Base-by-base conservation (phyloP, 371 early-diverging fungal genomes). In the Lichtheimia hyalospora region DNA sequence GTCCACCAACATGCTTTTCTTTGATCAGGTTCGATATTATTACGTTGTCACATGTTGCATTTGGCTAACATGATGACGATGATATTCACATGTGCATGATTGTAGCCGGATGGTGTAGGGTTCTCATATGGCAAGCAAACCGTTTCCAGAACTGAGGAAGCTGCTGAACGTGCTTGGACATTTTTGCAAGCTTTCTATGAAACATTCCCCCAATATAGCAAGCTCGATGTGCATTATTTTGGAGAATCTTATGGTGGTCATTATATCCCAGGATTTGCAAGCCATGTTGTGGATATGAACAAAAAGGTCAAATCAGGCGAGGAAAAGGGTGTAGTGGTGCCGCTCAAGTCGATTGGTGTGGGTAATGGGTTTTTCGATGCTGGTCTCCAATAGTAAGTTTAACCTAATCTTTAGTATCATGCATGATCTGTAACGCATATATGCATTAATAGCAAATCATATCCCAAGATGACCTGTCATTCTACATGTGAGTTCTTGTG, bases 191-290 rank as follows among this genome's bases (percentile, higher is more conserved):
- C 87, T 24, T 92, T 90, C 68, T 87, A 85, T 64, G 76, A 86
- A 58, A 74, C 83, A 46, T 90, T 90, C 77, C 84, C 85, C 1
- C 49, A 67, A 48, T 76, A 76, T 40, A 64, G 62, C 8, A 14
- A 65, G 8, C 42, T 55, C 14, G 62, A 63, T 18, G 68, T 76
- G 39, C 73, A 76, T 54, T 70, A 89, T 8, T 83, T 84, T 67
- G 92, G 90, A 12, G 92, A 92, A 66, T 85, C 86, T 3, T 90
- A 75, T 59, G 92, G 83, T 14, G 92, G 91, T 7, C 88, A 89
- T 50, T 91, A 89, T 58, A 75, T 89, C 12, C 91, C 92, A 12
- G 86, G 85, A 21, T 84, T 84, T 14, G 92, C 85, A 2, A 74
- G 64, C 15, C 62, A 71, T 25, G 63, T 74, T n/a, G 24, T 65